Base-by-base conservation (phyloP, 116 monocot genomes). In the Cymodocea nodosa region DNA sequence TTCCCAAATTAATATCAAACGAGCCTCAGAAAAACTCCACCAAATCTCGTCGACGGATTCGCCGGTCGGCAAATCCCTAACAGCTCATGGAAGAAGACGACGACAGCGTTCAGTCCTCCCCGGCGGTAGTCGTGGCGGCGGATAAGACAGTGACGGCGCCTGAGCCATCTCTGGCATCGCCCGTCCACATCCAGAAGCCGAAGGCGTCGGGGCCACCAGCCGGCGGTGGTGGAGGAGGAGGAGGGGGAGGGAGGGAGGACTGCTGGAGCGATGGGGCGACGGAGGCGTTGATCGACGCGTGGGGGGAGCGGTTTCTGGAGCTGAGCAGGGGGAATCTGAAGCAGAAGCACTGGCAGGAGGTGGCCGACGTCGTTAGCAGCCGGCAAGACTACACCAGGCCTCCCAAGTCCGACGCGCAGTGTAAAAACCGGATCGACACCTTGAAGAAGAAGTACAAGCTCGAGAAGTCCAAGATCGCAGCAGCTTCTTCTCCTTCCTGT, bases 191-290 rank as follows among this genome's bases (percentile, higher is more conserved):
- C 73, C 81, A 80, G 40, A 72, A 68, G 2, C 78, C 69, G 35
- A 67, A 60, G 62, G 17, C 52, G 7, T 62, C 14, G 23, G 50
- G 62, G 17, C 24, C 35, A 9, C 4, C 59, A 12, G 56, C 44
- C 39, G 57, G 65, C n/a, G 63, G 62, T 52, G 62, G 60, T n/a
- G n/a, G n/a, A n/a, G n/a, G n/a, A n/a, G n/a, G n/a, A n/a, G n/a
- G n/a, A n/a, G 74, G 75, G 0, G 44, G 55, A 18, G 75, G 75
- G n/a, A 36, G 75, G 23, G 75, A 76, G 62, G 75, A 87, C 68
- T 80, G 80, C 77, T 92, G 92, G 92, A 92, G 87, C 85, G 87
- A 85, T 52, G 92, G 85, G 15, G 87, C 92, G 10, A 92, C 92
- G 14, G 78, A 83, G 8, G 69, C 71, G 17, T 79, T 93, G 50